Conservation (phyloP, 305 asterid species). For the Petunia hybrid region DNA sequence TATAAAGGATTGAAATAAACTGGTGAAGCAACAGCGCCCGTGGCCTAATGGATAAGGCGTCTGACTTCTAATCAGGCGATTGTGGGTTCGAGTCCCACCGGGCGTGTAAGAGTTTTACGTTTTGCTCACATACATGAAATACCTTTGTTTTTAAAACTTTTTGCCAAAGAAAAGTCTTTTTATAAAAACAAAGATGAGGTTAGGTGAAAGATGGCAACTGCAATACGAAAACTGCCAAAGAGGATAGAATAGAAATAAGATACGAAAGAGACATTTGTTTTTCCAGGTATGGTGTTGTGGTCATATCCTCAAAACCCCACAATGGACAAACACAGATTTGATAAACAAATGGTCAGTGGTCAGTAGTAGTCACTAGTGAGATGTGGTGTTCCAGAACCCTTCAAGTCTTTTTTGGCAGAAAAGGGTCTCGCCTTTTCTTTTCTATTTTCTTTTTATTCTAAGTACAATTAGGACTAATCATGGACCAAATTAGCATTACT, state of each 20-base stretch:
- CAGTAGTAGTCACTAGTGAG: not conserved
- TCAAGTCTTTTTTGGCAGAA: no score
- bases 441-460: no score
- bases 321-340: not conserved
- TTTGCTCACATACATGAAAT: no score
- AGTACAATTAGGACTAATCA: no score
- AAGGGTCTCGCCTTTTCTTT: no score
- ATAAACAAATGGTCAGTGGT: not conserved
- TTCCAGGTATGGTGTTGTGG: slow-evolving; percentile 6
- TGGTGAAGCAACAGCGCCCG: slow-evolving; percentile 41
- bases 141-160: no score
- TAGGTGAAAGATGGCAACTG: not conserved
- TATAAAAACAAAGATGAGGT: not conserved
- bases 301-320: not conserved
- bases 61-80: slow-evolving; percentile 84
- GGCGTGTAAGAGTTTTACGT: slow-evolving; percentile 37
- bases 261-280: not conserved
- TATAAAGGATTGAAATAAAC: not conserved
- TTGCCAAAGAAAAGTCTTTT: not conserved
- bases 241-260: not conserved
- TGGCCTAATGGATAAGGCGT: slow-evolving; percentile 89
- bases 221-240: not conserved
- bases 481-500: no score
- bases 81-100: slow-evolving; percentile 89
- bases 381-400: no score